Evolutionary conservation across 2,329 filamentous ascomycete genomes (phyloP).

Genomic region (Cadophora gregata): DNA sequence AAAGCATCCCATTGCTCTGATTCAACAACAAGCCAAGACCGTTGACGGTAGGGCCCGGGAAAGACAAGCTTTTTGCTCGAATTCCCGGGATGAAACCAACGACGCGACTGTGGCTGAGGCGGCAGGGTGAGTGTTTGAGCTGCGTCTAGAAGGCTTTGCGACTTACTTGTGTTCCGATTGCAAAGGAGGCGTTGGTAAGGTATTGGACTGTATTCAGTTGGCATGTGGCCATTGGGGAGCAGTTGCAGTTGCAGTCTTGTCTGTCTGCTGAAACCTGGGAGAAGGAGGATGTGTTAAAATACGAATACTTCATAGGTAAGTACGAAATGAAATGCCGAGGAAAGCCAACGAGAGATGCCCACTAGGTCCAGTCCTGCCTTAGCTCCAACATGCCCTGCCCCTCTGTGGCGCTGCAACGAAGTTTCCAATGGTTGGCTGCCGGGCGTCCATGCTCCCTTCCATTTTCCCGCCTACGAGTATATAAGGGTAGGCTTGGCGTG

Average conservation of each 20-base stretch:
- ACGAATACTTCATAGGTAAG: not conserved
- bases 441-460: too few relatives aligned
- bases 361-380: too few relatives aligned
- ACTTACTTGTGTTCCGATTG: not conserved
- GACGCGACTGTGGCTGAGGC: slow-evolving; percentile 28
- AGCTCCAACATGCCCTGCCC: too few relatives aligned
- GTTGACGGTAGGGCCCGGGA: slow-evolving; percentile 10
- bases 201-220: not conserved
- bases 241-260: not conserved
- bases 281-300: too few relatives aligned
- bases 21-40: slow-evolving; percentile 9
- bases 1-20: not conserved
- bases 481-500: slow-evolving; percentile 19
- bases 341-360: not conserved
- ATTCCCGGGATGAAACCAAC: slow-evolving; percentile 26
- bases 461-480: too few relatives aligned
- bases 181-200: not conserved
- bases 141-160: slow-evolving; percentile 17
- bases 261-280: too few relatives aligned
- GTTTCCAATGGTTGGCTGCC: not conserved
- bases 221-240: not conserved
- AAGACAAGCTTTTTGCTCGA: slow-evolving; percentile 21
- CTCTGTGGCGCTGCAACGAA: not conserved
- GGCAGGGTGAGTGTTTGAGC: slow-evolving; percentile 15
- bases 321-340: not conserved